A percentile compares a stretch with the other conserved stretches of the same genome.
These are phyloP conservation scores for Dittrichia graveolens DNA, from an alignment of 129 eudicot species.

Conservation along the genomic window DNA sequence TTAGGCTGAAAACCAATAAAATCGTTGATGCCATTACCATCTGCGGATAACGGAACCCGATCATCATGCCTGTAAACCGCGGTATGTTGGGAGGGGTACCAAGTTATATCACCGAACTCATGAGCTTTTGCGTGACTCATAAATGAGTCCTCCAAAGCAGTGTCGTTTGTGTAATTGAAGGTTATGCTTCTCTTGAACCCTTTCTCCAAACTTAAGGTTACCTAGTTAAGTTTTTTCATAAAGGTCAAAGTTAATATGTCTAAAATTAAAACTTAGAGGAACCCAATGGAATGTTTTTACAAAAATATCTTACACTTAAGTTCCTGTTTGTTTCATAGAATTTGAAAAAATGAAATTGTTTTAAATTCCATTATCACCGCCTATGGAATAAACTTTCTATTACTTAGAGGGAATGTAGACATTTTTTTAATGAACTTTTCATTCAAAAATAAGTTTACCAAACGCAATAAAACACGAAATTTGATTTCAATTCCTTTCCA, in stretches of 20 bases:
- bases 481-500: too few species aligned
- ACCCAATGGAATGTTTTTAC: too few species aligned
- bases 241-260: not conserved
- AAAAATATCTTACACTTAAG: too few species aligned
- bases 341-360: too few species aligned
- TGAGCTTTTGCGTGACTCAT: slow-evolving; percentile 52
- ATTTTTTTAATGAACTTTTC: too few species aligned
- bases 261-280: too few species aligned
- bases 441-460: too few species aligned
- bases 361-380: too few species aligned
- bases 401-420: too few species aligned
- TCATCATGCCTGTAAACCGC: slow-evolving; percentile 73
- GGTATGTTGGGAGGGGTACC: slow-evolving; percentile 74
- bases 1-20: slow-evolving; percentile 81
- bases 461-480: too few species aligned
- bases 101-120: slow-evolving; percentile 82
- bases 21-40: slow-evolving; percentile 73
- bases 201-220: slow-evolving; percentile 57
- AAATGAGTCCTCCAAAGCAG: slow-evolving; percentile 45
- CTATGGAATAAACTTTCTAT: too few species aligned
- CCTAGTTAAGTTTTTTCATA: slow-evolving; percentile 33
- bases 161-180: slow-evolving; percentile 54
- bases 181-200: slow-evolving; percentile 78
- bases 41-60: slow-evolving; percentile 56
- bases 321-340: too few species aligned